Evolutionary conservation across 352 stramenopile genomes (phyloP), one percentile per base, ranked within the genome.

Genomic region (Globisporangium rhizosaccharum): DNA sequence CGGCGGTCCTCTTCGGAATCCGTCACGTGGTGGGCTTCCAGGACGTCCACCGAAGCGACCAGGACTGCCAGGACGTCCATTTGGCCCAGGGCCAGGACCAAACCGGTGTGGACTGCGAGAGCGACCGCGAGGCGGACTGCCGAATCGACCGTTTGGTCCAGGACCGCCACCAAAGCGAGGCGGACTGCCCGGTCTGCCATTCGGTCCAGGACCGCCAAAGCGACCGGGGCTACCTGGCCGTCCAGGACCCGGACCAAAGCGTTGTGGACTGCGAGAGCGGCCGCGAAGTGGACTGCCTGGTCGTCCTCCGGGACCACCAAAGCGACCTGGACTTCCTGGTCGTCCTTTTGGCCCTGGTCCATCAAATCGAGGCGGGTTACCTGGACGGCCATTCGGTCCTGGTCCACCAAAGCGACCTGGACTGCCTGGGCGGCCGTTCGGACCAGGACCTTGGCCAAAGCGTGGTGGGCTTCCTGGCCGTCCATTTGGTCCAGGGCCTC

Each of bases 1-100:
- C 2, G 53, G 51, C 1, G 47, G 59, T 59, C 66, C 69, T 20
- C 60, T 65, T 53, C 65, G 49, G 17, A 51, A 67, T 28, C 55
- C 51, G 37, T 71, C 71, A 10, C 62, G 74, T 37, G 62, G 17
- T 5, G 44, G 42, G 39, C 12, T n/a, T 5, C 26, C 36, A 41
- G 6, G 49, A 28, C 41, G 26, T 2, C 49, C 45, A 42, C 44
- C 55, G 25, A 53, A 63, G 33, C 48, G 53, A 3, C n/a, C n/a
- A 0, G 57, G 53, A 46, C 51, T 78, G 20, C 51, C 25, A 42
- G 61, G 63, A 10, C 36, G 51, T 3, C 30, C 41, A 37, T 45
- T 48, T 23, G 47, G 56, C 4, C 50, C 41, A 28, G 26, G 23
- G 3, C 52, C 42, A 36, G 30, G 30, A 2, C 36, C 42, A 5